These are phyloP conservation scores for Gentiana straminea DNA, from an alignment of 257 asterid species.

Conservation along the genomic window DNA sequence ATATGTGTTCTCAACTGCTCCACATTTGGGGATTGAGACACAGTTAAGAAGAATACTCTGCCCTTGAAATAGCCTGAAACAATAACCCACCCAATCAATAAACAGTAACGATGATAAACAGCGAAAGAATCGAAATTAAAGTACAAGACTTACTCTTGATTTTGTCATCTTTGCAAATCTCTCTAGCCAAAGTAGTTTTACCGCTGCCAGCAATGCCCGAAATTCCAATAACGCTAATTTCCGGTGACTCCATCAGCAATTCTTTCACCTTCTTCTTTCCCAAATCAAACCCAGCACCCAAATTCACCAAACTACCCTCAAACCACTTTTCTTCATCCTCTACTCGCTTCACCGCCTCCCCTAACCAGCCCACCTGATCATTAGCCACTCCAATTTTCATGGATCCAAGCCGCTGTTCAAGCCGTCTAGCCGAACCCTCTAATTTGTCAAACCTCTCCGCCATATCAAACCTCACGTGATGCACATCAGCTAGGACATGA, in stretches of 20 bases:
- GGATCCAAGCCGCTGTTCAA: slow-evolving; percentile 70
- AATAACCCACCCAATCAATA: background rate
- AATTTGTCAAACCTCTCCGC: slow-evolving; percentile 55
- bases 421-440: slow-evolving; percentile 26
- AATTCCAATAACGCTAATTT: slow-evolving; percentile 40
- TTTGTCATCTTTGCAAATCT: slow-evolving; percentile 59
- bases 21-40: slow-evolving; percentile 83
- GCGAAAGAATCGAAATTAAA: background rate
- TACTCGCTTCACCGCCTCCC: slow-evolving; percentile 67
- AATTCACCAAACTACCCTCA: slow-evolving; percentile 47
- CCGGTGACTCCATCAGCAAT: slow-evolving; percentile 36
- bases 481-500: slow-evolving; percentile 86
- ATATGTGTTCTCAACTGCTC: slow-evolving; percentile 58
- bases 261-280: slow-evolving; percentile 67
- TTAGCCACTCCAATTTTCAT: slow-evolving; percentile 48
- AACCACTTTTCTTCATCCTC: slow-evolving; percentile 63
- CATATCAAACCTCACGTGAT: slow-evolving; percentile 58
- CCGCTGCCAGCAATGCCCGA: slow-evolving; percentile 92
- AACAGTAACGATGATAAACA: background rate
- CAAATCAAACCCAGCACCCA: slow-evolving; percentile 63
- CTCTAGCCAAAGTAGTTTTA: slow-evolving; percentile 89
- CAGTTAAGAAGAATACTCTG: slow-evolving; percentile 60
- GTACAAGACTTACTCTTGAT: slow-evolving; percentile 37
- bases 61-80: slow-evolving; percentile 52
- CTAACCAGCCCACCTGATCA: slow-evolving; percentile 46